A percentile compares a stretch with the other conserved stretches of the same genome.
Conservation (phyloP, 2,329 filamentous ascomycete species). For the Aspergillus sp. region DNA sequence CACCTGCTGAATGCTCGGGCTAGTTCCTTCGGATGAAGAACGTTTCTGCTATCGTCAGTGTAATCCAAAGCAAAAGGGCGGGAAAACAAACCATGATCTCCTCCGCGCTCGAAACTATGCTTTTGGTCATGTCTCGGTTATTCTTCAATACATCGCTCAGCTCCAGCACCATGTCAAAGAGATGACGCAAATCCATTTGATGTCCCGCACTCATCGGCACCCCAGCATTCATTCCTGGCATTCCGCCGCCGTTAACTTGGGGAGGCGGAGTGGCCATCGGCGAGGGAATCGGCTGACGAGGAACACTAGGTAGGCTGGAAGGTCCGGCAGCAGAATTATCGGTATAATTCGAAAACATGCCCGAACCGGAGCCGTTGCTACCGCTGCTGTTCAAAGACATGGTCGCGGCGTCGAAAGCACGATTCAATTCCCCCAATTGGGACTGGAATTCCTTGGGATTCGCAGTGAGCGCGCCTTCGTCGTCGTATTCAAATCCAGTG, state of each 20-base stretch:
- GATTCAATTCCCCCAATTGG: slow-evolving; percentile 35
- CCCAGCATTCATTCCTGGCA: slow-evolving; percentile 38
- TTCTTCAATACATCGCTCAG: slow-evolving; percentile 50
- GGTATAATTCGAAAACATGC: slow-evolving; percentile 33
- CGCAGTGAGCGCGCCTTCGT: slow-evolving; percentile 26
- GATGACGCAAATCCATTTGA: slow-evolving; percentile 52
- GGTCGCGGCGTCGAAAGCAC: slow-evolving; percentile 33
- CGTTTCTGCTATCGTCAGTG: slow-evolving; percentile 37
- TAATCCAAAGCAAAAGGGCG: neutral
- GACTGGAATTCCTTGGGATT: slow-evolving; percentile 26
- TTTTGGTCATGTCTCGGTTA: slow-evolving; percentile 51
- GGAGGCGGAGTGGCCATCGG: slow-evolving; percentile 29
- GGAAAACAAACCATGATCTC: slow-evolving; percentile 45
- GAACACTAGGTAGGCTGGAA: slow-evolving; percentile 32
- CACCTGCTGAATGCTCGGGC: slow-evolving; percentile 42
- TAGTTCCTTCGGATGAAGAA: slow-evolving; percentile 41
- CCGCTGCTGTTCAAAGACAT: slow-evolving; percentile 38
- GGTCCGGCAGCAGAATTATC: slow-evolving; percentile 30
- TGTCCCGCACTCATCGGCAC: slow-evolving; percentile 50
- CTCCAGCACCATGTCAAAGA: slow-evolving; percentile 52
- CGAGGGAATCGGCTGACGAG: slow-evolving; percentile 37
- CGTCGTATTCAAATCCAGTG: slow-evolving; percentile 30
- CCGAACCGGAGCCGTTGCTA: slow-evolving; percentile 27
- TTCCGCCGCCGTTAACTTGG: slow-evolving; percentile 37
- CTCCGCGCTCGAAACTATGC: slow-evolving; percentile 50